Conservation (phyloP, 2,329 filamentous ascomycete species). For the Monilinia polystroma region DNA sequence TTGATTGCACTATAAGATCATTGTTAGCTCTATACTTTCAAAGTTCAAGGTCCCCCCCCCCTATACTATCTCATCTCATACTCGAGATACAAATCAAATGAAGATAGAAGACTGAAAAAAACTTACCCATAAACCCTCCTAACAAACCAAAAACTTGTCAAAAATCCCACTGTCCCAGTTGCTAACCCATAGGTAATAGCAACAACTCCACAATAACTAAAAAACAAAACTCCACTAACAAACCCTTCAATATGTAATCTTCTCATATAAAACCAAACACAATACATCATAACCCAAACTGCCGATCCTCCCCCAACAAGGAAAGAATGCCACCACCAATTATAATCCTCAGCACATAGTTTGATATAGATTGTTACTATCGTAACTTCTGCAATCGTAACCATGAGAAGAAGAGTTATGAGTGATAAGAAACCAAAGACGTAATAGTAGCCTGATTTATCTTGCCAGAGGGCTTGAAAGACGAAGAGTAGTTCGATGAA, state of each 20-base stretch:
- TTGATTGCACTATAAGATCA: conserved; percentile 11
- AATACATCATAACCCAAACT: conserved; percentile 80
- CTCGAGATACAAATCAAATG: not conserved
- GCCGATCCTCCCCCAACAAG: conserved; percentile 73
- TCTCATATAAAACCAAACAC: conserved; percentile 78
- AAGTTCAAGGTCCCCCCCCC: too few species aligned
- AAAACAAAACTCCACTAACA: conserved; percentile 77
- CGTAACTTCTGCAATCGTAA: conserved; percentile 80
- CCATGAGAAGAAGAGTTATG: conserved; percentile 67
- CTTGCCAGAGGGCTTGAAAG: conserved; percentile 84
- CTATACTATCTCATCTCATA: too few species aligned
- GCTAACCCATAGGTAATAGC: conserved; percentile 79
- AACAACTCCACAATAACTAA: conserved; percentile 79
- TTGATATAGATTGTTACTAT: conserved; percentile 81
- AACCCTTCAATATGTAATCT: conserved; percentile 81
- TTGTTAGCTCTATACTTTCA: too few species aligned
- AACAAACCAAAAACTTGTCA: conserved; percentile 82
- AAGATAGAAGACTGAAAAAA: not conserved
- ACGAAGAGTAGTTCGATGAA: conserved; percentile 86
- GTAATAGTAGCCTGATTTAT: conserved; percentile 90
- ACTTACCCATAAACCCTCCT: conserved; percentile 76
- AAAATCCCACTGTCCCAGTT: conserved; percentile 79
- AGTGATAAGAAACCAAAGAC: conserved; percentile 83
- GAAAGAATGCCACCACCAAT: conserved; percentile 94
- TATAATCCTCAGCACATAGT: conserved; percentile 81